phyloP scores from a whole-genome alignment of 2,329 filamentous ascomycete species.

The Colletotrichum sublineola region DNA sequence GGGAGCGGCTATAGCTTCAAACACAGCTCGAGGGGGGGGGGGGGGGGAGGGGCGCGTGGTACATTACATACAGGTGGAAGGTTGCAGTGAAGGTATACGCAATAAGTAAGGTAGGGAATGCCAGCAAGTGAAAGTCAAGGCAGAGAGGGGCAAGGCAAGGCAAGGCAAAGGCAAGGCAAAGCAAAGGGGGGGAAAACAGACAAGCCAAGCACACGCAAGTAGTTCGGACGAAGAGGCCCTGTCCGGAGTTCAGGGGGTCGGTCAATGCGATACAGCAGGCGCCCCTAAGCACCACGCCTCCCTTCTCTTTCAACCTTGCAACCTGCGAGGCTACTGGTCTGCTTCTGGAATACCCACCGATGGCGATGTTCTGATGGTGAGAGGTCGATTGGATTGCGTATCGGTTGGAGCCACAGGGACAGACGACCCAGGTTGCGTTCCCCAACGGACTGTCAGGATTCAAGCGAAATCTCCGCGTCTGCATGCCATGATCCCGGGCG shows the following conservation, averaged over 20 bases:
- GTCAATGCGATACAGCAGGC: constrained; percentile 41
- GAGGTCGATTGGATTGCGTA: constrained; percentile 32
- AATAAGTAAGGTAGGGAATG: neutral
- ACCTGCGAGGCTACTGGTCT: neutral
- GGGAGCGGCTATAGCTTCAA: constrained; percentile 41
- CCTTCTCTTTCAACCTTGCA: constrained; percentile 6
- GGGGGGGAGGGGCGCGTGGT: constrained; percentile 13
- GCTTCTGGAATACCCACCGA: constrained; percentile 31
- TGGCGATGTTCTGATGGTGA: constrained; percentile 37
- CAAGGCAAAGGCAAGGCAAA: too few species aligned
- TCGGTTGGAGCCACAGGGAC: neutral
- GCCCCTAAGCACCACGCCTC: constrained; percentile 15
- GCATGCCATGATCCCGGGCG: constrained; percentile 23
- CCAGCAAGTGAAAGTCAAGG: constrained; percentile 11
- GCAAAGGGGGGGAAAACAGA: neutral
- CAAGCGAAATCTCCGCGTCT: constrained; percentile 19
- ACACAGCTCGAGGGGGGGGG: constrained; percentile 30
- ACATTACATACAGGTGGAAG: neutral
- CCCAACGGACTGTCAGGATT: constrained; percentile 30
- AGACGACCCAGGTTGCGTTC: constrained; percentile 26
- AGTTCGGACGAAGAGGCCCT: constrained; percentile 40
- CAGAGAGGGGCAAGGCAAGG: neutral
- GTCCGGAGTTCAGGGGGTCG: constrained; percentile 27
- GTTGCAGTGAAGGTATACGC: neutral
- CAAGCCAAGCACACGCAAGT: constrained; percentile 29